Evolutionary conservation across 176 grass and related monocot genomes (phyloP).

Genomic region (Hordeum marinum): DNA sequence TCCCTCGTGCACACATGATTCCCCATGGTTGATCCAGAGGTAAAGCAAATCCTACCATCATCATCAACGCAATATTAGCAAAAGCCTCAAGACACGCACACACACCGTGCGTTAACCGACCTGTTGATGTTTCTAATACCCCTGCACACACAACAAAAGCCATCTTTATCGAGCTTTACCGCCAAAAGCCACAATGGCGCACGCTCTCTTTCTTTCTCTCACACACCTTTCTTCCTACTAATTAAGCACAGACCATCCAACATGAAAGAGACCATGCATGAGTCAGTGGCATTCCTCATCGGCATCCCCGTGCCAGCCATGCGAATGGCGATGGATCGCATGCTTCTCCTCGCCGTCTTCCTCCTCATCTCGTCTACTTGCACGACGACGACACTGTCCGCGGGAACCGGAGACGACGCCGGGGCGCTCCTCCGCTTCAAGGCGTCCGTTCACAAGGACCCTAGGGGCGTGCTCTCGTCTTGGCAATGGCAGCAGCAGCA

Average conservation of each 20-base stretch:
- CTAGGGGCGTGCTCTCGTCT: conserved; percentile 39
- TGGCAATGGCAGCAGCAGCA: conserved; percentile 44
- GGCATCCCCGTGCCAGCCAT: neutral
- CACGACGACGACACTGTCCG: neutral
- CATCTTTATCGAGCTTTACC: neutral
- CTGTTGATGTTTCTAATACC: neutral
- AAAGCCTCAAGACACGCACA: neutral
- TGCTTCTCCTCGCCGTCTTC: neutral
- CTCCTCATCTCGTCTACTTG: conserved; percentile 30
- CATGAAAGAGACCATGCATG: neutral
- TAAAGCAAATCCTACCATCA: conserved; percentile 1
- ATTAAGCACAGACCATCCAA: neutral
- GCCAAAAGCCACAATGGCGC: neutral
- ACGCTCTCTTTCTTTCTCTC: neutral
- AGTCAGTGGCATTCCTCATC: neutral
- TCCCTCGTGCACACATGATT: conserved; percentile 33
- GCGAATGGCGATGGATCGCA: conserved; percentile 40
- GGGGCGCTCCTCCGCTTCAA: conserved; percentile 71
- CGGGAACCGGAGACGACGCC: conserved; percentile 17
- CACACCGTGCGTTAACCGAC: neutral
- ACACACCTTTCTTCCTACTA: neutral
- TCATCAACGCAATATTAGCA: neutral
- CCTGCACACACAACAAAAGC: neutral
- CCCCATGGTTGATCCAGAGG: conserved; percentile 29
- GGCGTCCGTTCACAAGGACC: conserved; percentile 50